Percentiles rank a stretch among this genome's conserved stretches.
These are phyloP conservation scores for Trebouxia sp. DNA, from an alignment of 139 green algal genomes.

Conservation along the genomic window DNA sequence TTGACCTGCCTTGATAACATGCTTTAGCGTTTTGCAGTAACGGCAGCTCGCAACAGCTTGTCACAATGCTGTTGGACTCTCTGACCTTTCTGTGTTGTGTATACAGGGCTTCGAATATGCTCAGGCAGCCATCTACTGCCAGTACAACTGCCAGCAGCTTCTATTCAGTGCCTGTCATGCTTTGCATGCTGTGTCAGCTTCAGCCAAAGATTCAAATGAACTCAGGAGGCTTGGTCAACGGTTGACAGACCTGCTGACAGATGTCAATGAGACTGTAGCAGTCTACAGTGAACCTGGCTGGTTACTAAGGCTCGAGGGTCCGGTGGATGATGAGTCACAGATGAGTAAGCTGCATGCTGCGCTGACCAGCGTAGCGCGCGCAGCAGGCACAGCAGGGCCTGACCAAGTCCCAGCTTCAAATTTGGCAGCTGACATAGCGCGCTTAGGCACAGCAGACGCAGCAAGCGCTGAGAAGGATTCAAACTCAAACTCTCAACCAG, in stretches of 20 bases:
- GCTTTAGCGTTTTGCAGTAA: too few relatives aligned
- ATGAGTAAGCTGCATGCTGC: slow-evolving; percentile 1
- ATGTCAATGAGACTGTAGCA: neutral
- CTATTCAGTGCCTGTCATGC: neutral
- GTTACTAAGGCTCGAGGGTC: neutral
- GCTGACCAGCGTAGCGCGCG: neutral
- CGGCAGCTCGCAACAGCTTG: too few relatives aligned
- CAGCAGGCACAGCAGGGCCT: neutral
- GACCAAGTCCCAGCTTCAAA: neutral
- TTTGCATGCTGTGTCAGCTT: neutral
- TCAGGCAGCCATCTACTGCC: slow-evolving; percentile 7
- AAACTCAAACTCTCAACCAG: too few relatives aligned
- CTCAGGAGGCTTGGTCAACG: too few relatives aligned
- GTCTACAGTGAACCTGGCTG: slow-evolving; percentile 1
- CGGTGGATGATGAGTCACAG: neutral
- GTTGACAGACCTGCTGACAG: neutral
- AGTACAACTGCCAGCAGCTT: slow-evolving; percentile 23
- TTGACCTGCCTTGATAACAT: too few relatives aligned
- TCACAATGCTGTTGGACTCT: too few relatives aligned
- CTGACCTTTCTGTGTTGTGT: too few relatives aligned
- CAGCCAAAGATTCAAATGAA: neutral
- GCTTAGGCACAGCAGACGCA: neutral
- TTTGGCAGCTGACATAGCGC: neutral
- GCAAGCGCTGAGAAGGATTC: neutral
- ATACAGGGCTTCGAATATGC: neutral